Evolutionary conservation across 2,329 filamentous ascomycete genomes (phyloP), one percentile per base, ranked within the genome.

Genomic region (Fusarium citri): DNA sequence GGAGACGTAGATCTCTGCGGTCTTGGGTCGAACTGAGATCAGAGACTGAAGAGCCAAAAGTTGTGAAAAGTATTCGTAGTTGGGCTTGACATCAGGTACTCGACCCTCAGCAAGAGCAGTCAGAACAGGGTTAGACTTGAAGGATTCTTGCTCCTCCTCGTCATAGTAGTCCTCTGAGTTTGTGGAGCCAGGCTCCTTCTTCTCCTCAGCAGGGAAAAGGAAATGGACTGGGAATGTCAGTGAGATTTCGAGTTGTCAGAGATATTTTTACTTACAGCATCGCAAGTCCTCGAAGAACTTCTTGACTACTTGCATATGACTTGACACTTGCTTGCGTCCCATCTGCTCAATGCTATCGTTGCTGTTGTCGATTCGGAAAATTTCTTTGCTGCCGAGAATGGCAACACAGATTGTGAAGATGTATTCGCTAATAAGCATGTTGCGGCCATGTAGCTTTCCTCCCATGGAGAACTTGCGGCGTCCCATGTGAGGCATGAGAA

Each of bases 241-340:
- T 59, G 26, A 30, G 16, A 16, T 12, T 14, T 51, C 15, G 5
- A 14, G 18, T 47, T 14, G 23, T 8, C 3, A 16, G 3, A 30
- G n/a, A 7, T 18, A 14, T 16, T 10, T 26, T 28, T 14, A 83
- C 88, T 85, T 81, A 91, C 89, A 91, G 76, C 87, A 88, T 45
- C 87, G 85, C 67, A 91, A 82, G 57, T 87, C 85, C 58, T 85
- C 83, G 69, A 92, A 87, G 76, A 91, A 90, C 54, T 87, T 87
- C 80, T 91, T 91, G 58, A 91, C 80, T 16, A 92, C 89, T 76
- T 92, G 89, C 74, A 92, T 91, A 74, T 92, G 89, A 75, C 89
- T 91, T 4, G 89, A 91, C 8, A 92, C 88, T 73, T 91, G 89
- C 77, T 92, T 92, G 59, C 88, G 83, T 66, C 84, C 81, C 76